A percentile compares a stretch with the other conserved stretches of the same genome.
phyloP scores from a whole-genome alignment of 1,284 basidiomycete species.

The Ceratobasidium sp. region DNA sequence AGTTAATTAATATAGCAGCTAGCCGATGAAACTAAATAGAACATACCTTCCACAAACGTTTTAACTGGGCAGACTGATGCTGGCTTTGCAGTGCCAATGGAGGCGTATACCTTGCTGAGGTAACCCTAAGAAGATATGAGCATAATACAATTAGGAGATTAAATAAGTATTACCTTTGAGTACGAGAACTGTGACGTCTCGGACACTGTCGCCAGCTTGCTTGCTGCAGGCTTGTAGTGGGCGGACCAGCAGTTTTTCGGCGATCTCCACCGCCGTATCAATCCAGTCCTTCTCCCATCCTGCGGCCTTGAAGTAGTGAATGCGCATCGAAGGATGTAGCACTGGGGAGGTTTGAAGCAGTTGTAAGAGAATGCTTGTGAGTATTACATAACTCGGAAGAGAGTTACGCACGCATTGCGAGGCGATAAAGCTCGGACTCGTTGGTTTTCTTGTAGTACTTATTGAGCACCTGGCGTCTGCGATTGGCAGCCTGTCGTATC shows the following conservation, averaged over 20 bases:
- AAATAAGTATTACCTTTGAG: neutral
- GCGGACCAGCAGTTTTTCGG: neutral
- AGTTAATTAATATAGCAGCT: too few relatives aligned
- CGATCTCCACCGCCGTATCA: neutral
- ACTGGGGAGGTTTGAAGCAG: neutral
- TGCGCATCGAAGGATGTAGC: neutral
- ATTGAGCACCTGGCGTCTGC: neutral
- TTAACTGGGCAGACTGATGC: neutral
- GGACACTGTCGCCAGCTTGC: neutral
- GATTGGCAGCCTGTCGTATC: neutral
- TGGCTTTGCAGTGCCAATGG: neutral
- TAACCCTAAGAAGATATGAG: neutral
- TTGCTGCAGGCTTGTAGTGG: slow-evolving; percentile 2
- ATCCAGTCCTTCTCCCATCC: slow-evolving; percentile 2
- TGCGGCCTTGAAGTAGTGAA: neutral
- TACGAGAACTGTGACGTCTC: neutral
- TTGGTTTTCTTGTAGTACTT: slow-evolving; percentile 1
- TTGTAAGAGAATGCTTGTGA: too few relatives aligned
- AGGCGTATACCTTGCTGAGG: neutral
- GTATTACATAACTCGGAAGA: too few relatives aligned
- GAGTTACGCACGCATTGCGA: neutral
- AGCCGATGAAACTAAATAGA: too few relatives aligned
- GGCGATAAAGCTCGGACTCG: neutral
- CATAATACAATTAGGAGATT: neutral
- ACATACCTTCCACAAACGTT: neutral